Evolutionary conservation across 495 filamentous ascomycete species (phyloP), one percentile per base, ranked within the genome.

Genomic region (Penicillium crystallinum): DNA sequence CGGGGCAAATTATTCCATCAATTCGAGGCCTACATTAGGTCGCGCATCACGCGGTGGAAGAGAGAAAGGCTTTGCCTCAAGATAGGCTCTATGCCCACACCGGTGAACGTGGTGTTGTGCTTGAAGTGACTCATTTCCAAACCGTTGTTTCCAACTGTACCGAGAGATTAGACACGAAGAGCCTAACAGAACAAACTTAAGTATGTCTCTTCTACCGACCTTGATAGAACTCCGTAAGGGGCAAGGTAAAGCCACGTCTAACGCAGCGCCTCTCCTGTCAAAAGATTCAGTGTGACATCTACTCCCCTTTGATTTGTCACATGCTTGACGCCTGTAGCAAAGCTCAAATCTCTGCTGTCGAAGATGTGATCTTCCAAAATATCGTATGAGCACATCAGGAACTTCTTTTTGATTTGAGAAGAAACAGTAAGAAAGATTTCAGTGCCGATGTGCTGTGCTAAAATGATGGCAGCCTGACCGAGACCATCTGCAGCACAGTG

Each of bases 381-480:
- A 11, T 66, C 68, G 55, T 76, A 83, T 10, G 70, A 61, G 17
- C 68, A 57, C 27, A 70, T 66, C 8, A 88, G 62, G 12, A 82
- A 73, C 65, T 85, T 82, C 34, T 78, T 74, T 0, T 65, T 48
- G 6, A 69, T 74, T 0, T 78, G 74, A 0, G 82, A 27, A 27
- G 23, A 27, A 3, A 27, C 83, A 0, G 82, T 85, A 0, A 69
- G 77, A 60, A 77, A 86, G 17, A 87, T 70, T 48, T 82, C 75
- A 4, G 81, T 7, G 1, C 79, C 79, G 14, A 79, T 51, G 55
- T 73, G 69, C 37, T 82, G 74, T 0, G 80, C 78, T 0, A 87
- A 40, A 21, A 65, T 62, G 49, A 87, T 81, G 9, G 83, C 77
- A 14, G 81, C 82, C 59, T 85, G 82, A 5, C 83, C 84, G 2